Base-by-base conservation (phyloP, 2,329 filamentous ascomycete genomes). In the Penicillium sp. region DNA sequence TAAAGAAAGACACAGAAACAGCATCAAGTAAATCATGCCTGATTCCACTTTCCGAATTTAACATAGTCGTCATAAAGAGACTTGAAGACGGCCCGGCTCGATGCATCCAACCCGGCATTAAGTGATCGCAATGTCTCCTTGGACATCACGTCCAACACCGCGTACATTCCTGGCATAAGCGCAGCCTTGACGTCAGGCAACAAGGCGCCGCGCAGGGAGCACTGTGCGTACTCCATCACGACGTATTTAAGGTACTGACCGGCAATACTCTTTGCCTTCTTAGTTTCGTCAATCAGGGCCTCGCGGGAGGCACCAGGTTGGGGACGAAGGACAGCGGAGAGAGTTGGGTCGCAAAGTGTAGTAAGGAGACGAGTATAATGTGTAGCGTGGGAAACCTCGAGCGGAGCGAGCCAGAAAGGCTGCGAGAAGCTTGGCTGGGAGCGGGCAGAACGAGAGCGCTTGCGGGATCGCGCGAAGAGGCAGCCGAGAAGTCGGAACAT, bases 261-360 rank as follows among this genome's bases (percentile, higher is more conserved):
- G 0, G 83, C 81, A 51, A 82, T 79, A 26, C 80, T 79, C 59
- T 83, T 80, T 7, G 83, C 82, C 52, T 81, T 83, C 62, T 84
- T 84, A 11, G 83, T 81, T 53, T 83, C 80, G 58, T 87, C 85
- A 23, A 81, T 81, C 23, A 88, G 77, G 1, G 74, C 74, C 62
- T 77, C 74, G 42, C 73, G 72, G 7, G 76, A 74, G 16, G 66
- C 60, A 3, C 67, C 65, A 5, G 63, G 55, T 23, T 70, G 68
- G 6, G 69, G 67, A 14, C 69, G 67, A 13, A 79, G 73, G 4
- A 84, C 80, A 1, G 82, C 79, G 0, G 82, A 83, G 42, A 83
- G 79, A 0, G 84, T 84, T 0, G 85, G 85, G 49, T 84, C 83
- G 72, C 83, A 85, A 47, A 87, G 78, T 0, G 82, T 80, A n/a